Base-by-base conservation (phyloP, 2,329 filamentous ascomycete genomes). In the Verticillium isaacii region DNA sequence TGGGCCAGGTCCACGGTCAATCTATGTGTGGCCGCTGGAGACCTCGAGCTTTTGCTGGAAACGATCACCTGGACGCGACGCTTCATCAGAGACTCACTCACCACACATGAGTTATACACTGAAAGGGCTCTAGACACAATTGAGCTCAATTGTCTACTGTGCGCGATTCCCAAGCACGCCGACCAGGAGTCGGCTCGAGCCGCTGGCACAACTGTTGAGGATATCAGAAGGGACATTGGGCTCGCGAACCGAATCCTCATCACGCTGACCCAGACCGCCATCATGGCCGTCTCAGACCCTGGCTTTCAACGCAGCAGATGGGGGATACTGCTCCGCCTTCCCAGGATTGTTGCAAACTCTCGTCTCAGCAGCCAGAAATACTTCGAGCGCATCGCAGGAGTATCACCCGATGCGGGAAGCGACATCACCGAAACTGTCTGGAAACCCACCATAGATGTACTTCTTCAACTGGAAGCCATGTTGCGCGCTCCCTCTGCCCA, bases 381-480 rank as follows among this genome's bases (percentile, higher is more conserved):
- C 0, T 60, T 66, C 14, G 57, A 63, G 12, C n/a, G 17, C 6
- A 57, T 62, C 3, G 15, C 39, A 5, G 32, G 52, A 23, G 11
- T 54, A 12, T 23, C 23, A 6, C 29, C 29, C 1, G 37, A n/a
- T 11, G n/a, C 52, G 1, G 57, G 37, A 1, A 58, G 29, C 12
- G 11, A 4, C 19, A 60, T 57, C 6, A 29, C 52, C 17, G 61
- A 66, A 1, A 52, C 58, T 0, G 65, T 76, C 2, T 75, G 72
- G 73, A 68, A 70, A 32, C 72, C 73, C 4, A 74, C 71, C 0
- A 66, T 73, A 0, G 61, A 65, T 3, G 61, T 67, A 7, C 63
- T 76, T 0, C 55, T 75, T 6, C 59, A 69, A 9, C 59, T 63
- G 0, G 72, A 72, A 37, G 65, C 45, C 45, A 23, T 50, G 19